Evolutionary conservation across 2,329 filamentous ascomycete species (phyloP), one percentile per base, ranked within the genome.

Genomic region (Penicillium sp.): DNA sequence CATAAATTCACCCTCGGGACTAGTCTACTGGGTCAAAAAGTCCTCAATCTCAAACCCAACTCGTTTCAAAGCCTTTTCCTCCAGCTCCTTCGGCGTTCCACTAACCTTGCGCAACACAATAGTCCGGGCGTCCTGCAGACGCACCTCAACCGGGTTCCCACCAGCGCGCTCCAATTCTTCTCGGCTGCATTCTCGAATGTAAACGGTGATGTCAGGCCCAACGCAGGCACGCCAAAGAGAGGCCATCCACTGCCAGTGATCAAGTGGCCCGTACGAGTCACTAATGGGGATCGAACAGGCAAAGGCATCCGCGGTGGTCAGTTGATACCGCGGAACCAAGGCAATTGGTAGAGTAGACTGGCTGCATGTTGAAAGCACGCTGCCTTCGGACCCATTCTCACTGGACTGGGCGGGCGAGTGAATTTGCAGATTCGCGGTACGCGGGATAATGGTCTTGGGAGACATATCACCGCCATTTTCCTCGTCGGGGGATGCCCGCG

Each of bases 181-280:
- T 29, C 61, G 59, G 12, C 61, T 57, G 32, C 62, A 62, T 25
- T 69, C 64, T 4, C 63, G 61, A 31, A 71, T 61, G 35, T 68
- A 67, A 9, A 72, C 59, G 0, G 68, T 71, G 35, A 71, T 62
- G 44, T 96, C 90, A 0, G 90, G 80, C 0, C 84, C 86, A 1
- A 89, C 74, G 37, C 85, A 84, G 7, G 87, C 86, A 7, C 89
- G 80, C 90, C 90, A 96, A 14, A 95, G 75, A 29, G 85, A 90
- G 23, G 90, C 90, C 72, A 92, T 87, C 90, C 90, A 96, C 62
- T 93, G 85, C 88, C 90, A 96, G 66, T 96, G 90, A 54, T 94
- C 88, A n/a, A 84, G 75, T 0, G 85, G 80, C 11, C 79, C 76
- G 61, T 93, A 95, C 5, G 75, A 72, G 57, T 94, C 88, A 12